Percentiles rank a stretch among this genome's conserved stretches.
Evolutionary conservation across 306 rosid species (phyloP).

Genomic region (Quercus glauca): DNA sequence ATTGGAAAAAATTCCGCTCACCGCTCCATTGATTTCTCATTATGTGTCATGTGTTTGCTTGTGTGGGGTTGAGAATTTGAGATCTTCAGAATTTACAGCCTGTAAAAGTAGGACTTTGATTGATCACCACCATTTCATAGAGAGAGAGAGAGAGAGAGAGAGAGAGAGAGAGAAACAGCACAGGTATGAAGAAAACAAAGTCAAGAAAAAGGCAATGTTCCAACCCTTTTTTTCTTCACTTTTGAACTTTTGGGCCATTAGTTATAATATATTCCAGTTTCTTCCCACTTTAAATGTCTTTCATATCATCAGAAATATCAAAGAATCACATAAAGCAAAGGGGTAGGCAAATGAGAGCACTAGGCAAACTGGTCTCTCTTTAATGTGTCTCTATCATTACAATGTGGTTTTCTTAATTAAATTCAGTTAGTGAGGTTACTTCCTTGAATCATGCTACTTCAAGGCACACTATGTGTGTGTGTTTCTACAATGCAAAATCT

Average conservation of each 20-base stretch:
- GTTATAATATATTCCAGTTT: not conserved
- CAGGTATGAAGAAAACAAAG: not conserved
- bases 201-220: not conserved
- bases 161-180: too few relatives aligned
- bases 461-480: conserved; percentile 4
- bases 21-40: not conserved
- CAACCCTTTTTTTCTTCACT: not conserved
- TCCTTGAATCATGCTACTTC: conserved; percentile 13
- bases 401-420: not conserved
- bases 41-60: not conserved
- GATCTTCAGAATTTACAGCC: not conserved
- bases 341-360: conserved; percentile 7
- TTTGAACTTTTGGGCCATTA: conserved; percentile 16
- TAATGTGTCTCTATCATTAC: conserved; percentile 12
- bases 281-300: conserved; percentile 7
- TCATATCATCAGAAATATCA: conserved; percentile 1
- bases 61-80: not conserved
- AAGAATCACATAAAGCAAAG: conserved; percentile 9
- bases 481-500: not conserved
- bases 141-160: not conserved
- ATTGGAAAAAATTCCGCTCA: not conserved
- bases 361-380: conserved; percentile 23
- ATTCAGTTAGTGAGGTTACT: not conserved
- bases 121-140: not conserved
- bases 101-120: not conserved